Evolutionary conservation across 2,329 filamentous ascomycete species (phyloP), one percentile per base, ranked within the genome.

Genomic region (Emericellopsis atlantica): DNA sequence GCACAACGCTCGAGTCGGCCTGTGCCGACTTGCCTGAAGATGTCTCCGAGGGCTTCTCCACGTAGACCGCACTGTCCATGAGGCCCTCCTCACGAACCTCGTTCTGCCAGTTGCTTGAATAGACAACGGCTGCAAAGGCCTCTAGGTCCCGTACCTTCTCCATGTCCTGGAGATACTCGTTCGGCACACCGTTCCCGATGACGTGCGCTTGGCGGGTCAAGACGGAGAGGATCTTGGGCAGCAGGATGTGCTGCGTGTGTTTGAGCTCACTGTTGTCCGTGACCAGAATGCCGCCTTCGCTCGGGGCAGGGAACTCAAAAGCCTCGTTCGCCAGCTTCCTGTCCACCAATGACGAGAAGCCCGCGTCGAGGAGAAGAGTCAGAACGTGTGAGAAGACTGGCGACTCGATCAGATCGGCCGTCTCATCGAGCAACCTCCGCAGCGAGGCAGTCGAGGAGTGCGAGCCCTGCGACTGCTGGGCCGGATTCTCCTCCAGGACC

Each of bases 321-420:
- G 85, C 81, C 47, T 85, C 79, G 4, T 74, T 70, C 5, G 84
- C 80, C 41, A 95, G 75, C 60, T 92, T 92, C 52, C 76, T 72
- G 54, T 95, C 84, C 22, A 95, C 74, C 14, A 98, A 73, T 21
- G 82, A 76, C 3, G 84, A 84, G 64, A 95, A 98, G 41, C 81
- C 84, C 36, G 87, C 75, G 58, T 96, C 89, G 44, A 96, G 82
- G 42, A 95, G 74, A 43, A 85, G 78, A 2, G 83, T 86, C 36
- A 95, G 72, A 31, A 98, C 88, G 53, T 88, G 82, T 1, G 81
- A 76, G 61, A 96, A 96, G 31, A 85, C 76, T 0, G 92, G 92
- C 2, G 92, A 95, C 55, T 98, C 92, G 54, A 96, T 81, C 21
- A 98, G 74, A 57, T 98, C 92, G 32, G 90, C 85, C 2, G 92